phyloP scores from a whole-genome alignment of 2,329 filamentous ascomycete genomes.

The Macrophomina phaseolina region DNA sequence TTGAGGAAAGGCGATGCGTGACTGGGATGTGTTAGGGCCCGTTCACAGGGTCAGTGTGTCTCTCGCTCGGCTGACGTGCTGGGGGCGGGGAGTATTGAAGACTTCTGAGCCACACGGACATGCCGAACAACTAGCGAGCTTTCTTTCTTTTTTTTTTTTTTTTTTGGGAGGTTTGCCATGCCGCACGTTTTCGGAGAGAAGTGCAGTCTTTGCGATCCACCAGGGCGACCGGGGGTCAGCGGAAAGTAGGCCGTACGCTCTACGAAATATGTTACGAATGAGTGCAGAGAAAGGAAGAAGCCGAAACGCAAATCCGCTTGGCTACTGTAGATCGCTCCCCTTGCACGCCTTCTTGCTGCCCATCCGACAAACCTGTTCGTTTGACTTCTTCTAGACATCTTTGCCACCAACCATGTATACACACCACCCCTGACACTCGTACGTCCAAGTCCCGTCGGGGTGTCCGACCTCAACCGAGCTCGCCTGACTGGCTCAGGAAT shows the following conservation, averaged over 20 bases:
- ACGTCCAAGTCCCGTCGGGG: neutral
- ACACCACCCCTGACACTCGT: neutral
- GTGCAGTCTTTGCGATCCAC: too few relatives aligned
- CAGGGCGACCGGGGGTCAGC: too few relatives aligned
- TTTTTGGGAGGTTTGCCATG: neutral
- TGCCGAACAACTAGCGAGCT: neutral
- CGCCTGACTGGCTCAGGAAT: neutral
- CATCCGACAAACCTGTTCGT: neutral
- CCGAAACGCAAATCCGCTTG: neutral
- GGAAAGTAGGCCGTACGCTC: too few relatives aligned
- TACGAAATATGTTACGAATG: neutral
- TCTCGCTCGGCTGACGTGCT: neutral
- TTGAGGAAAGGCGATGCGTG: constrained; percentile 9
- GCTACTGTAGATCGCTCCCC: neutral
- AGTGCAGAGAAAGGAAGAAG: neutral
- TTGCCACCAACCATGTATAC: neutral
- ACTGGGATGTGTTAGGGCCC: neutral
- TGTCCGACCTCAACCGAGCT: neutral
- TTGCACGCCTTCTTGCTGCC: neutral
- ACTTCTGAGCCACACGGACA: neutral
- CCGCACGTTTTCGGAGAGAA: neutral
- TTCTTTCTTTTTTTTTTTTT: neutral
- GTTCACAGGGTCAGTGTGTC: neutral
- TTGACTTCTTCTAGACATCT: neutral
- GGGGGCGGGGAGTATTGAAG: neutral